phyloP scores from a whole-genome alignment of 2,329 filamentous ascomycete species.

The Fusarium protoensiforme region DNA sequence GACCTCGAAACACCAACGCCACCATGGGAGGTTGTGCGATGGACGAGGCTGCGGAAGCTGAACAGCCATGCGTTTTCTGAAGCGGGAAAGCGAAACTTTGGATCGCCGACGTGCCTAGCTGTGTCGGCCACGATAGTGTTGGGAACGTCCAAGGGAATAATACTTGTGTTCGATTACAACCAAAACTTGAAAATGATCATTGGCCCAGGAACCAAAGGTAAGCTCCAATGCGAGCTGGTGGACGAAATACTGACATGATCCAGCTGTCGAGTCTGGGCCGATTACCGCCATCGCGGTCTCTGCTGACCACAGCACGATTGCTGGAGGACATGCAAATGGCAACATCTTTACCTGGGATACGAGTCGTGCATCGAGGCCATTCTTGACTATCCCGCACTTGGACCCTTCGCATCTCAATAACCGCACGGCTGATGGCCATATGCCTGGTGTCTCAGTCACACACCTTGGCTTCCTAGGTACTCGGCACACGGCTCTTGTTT shows the following conservation, averaged over 20 bases:
- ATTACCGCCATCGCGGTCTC: conserved; percentile 91
- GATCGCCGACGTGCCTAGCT: conserved; percentile 87
- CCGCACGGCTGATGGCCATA: conserved; percentile 82
- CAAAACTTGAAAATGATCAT: conserved; percentile 95
- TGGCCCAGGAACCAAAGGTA: conserved; percentile 90
- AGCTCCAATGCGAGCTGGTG: conserved; percentile 28
- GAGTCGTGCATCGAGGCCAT: conserved; percentile 82
- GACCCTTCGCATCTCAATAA: conserved; percentile 72
- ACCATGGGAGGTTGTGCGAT: conserved; percentile 96
- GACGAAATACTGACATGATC: conserved; percentile 44
- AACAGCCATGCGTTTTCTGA: conserved; percentile 93
- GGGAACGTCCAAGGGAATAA: conserved; percentile 93
- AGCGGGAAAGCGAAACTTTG: conserved; percentile 90
- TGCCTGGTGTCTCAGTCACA: conserved; percentile 80
- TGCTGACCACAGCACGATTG: conserved; percentile 92
- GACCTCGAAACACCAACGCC: conserved; percentile 78
- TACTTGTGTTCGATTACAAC: conserved; percentile 96
- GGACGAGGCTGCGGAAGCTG: conserved; percentile 93
- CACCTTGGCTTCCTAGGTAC: conserved; percentile 97
- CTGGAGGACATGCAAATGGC: conserved; percentile 88
- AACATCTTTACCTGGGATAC: conserved; percentile 98
- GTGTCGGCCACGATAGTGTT: conserved; percentile 90
- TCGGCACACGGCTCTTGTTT: conserved; percentile 92
- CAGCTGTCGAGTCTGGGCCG: conserved; percentile 89
- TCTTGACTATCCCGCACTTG: conserved; percentile 85